A percentile compares a stretch with the other conserved stretches of the same genome.
Evolutionary conservation across 495 filamentous ascomycete genomes (phyloP).

Genomic region (Xylaria cubensis): DNA sequence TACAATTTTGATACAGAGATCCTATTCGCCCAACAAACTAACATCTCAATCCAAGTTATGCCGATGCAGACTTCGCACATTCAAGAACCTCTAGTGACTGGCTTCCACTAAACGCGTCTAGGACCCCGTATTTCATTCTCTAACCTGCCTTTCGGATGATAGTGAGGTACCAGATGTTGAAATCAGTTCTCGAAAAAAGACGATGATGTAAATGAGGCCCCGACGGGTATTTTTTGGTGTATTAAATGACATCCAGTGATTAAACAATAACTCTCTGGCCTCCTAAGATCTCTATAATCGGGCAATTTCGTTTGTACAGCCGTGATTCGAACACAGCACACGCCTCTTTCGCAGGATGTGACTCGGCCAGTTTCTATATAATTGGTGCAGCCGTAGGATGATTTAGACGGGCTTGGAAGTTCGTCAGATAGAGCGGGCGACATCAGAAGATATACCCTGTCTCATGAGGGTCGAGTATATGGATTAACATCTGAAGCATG

Average conservation of each 20-base stretch:
- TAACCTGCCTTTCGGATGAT: not conserved
- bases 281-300: not conserved
- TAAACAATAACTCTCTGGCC: not conserved
- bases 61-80: not conserved
- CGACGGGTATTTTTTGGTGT: not conserved
- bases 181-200: not conserved
- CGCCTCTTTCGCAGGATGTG: not conserved
- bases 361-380: not conserved
- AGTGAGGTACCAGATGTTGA: not conserved
- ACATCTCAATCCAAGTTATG: not conserved
- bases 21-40: not conserved
- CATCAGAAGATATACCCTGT: not conserved
- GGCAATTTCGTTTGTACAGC: not conserved
- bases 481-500: not conserved
- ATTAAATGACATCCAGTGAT: not conserved
- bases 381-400: not conserved
- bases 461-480: not conserved
- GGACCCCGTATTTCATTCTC: not conserved
- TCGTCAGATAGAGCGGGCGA: not conserved
- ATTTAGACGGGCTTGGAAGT: not conserved
- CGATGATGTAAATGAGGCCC: not conserved
- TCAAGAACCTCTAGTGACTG: not conserved
- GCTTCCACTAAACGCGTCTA: not conserved
- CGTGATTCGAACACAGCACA: not conserved
- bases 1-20: not conserved